These are phyloP conservation scores for Candida michaelii DNA, from an alignment of 805 yeast species.

Conservation along the genomic window DNA sequence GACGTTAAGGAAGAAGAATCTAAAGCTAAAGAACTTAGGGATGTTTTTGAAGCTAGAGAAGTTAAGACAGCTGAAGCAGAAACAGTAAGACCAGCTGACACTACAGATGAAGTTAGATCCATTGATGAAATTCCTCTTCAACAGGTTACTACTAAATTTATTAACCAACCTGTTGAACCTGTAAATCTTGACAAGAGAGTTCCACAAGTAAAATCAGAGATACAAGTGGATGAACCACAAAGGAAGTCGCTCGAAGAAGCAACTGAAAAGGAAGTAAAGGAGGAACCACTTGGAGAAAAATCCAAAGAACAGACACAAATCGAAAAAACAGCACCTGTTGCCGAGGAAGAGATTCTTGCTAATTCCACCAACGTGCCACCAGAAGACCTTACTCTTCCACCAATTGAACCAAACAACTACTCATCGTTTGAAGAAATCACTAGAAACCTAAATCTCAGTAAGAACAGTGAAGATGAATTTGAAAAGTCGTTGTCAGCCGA, in stretches of 20 bases:
- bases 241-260: too few relatives aligned
- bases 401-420: conserved; percentile 40
- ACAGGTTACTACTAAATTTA: background rate
- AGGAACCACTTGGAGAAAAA: background rate
- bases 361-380: conserved; percentile 44
- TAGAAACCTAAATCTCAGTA: conserved; percentile 20
- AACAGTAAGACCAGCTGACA: background rate
- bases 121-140: conserved; percentile 1
- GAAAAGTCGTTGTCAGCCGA: conserved; percentile 45
- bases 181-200: too few relatives aligned
- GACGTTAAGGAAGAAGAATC: background rate
- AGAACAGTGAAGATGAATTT: conserved; percentile 21
- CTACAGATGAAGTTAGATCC: background rate
- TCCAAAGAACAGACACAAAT: background rate
- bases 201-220: too few relatives aligned
- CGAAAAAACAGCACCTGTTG: background rate
- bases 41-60: too few relatives aligned
- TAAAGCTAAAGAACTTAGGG: too few relatives aligned
- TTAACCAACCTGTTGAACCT: conserved; percentile 1
- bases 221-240: background rate
- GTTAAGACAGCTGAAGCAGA: background rate
- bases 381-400: conserved; percentile 35
- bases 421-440: conserved; percentile 42
- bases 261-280: too few relatives aligned
- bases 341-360: conserved; percentile 34